These are phyloP conservation scores for Pythium aristosporum DNA, from an alignment of 352 stramenopile genomes.

Conservation along the genomic window DNA sequence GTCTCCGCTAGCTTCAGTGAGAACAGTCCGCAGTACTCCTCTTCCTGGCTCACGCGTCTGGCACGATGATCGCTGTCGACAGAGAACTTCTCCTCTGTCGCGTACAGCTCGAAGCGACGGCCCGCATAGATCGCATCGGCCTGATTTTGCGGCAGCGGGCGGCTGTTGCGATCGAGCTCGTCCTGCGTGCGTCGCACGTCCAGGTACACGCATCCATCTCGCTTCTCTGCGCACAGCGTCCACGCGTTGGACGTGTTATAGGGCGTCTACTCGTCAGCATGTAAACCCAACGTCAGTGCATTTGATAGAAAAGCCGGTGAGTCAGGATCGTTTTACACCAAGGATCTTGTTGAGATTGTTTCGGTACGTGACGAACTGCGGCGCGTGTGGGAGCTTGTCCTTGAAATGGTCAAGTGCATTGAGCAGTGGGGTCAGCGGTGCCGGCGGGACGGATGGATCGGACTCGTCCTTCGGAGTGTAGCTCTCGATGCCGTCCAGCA, in stretches of 20 bases:
- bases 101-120: constrained; percentile 70
- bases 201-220: constrained; percentile 57
- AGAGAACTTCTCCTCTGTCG: constrained; percentile 26
- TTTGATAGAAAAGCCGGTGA: neutral
- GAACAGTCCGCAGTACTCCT: constrained; percentile 77
- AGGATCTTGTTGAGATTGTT: constrained; percentile 89
- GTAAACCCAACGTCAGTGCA: neutral
- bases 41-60: constrained; percentile 46
- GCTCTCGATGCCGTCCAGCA: constrained; percentile 57
- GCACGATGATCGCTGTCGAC: neutral
- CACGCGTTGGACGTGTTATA: constrained; percentile 81
- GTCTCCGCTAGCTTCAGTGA: constrained; percentile 50
- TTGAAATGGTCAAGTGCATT: constrained; percentile 48
- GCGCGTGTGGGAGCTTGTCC: constrained; percentile 18
- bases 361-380: constrained; percentile 67
- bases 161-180: constrained; percentile 41
- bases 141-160: constrained; percentile 44
- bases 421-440: constrained; percentile 53
- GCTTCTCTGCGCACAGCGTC: constrained; percentile 57
- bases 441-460: constrained; percentile 39
- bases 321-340: constrained; percentile 33
- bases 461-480: constrained; percentile 55
- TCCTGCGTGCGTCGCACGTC: constrained; percentile 51
- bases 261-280: constrained; percentile 41
- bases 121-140: constrained; percentile 58